Conservation (phyloP, 805 yeast genomes). For the Myxozyma melibiosi region DNA sequence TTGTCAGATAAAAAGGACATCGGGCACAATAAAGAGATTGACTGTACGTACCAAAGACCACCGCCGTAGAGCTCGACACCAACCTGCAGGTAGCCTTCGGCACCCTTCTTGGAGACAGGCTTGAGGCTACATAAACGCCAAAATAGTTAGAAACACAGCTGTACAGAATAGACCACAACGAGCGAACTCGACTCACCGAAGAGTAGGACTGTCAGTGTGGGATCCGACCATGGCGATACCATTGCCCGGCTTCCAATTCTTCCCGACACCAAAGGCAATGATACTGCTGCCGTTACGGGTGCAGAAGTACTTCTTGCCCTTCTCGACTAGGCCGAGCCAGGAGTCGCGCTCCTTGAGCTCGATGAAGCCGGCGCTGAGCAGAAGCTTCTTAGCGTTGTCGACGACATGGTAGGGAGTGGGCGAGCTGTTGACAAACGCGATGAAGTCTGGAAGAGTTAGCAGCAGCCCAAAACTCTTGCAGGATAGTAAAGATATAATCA, state of each 20-base stretch:
- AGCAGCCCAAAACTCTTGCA: neutral
- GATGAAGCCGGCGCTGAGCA: conserved; percentile 64
- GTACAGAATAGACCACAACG: too few species aligned
- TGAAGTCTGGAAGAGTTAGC: conserved; percentile 51
- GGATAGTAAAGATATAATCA: neutral
- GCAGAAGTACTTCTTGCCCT: conserved; percentile 73
- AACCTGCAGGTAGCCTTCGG: conserved; percentile 80
- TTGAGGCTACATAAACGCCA: conserved; percentile 55
- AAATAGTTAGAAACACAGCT: neutral
- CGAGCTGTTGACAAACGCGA: conserved; percentile 75
- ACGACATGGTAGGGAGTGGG: conserved; percentile 97
- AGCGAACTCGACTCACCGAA: conserved; percentile 48
- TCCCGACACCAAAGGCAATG: conserved; percentile 84
- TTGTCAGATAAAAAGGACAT: neutral
- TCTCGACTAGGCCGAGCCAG: conserved; percentile 62
- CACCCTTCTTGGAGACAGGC: conserved; percentile 71
- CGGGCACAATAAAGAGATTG: neutral
- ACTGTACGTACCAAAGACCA: conserved; percentile 70
- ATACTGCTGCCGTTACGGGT: conserved; percentile 89
- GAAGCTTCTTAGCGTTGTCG: conserved; percentile 57
- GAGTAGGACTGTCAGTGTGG: conserved; percentile 91
- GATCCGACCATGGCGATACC: conserved; percentile 92
- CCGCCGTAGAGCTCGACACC: conserved; percentile 97
- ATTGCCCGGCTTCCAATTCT: conserved; percentile 69
- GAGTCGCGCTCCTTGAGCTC: conserved; percentile 70